Evolutionary conservation across 805 yeast species (phyloP).

Genomic region (Nakazawaea laoshanensis): DNA sequence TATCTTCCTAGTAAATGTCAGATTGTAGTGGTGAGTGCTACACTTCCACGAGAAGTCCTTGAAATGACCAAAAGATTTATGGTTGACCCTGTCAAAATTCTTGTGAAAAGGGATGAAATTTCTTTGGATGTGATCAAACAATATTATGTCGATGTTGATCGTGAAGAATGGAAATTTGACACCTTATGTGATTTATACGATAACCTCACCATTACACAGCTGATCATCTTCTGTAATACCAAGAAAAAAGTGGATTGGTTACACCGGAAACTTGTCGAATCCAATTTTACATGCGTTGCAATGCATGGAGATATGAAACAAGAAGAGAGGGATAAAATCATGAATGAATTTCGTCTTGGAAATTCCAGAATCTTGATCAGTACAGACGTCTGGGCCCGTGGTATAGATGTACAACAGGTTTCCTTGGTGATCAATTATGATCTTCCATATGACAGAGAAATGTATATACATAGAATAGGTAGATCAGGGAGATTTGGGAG

Average conservation of each 20-base stretch:
- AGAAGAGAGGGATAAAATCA: conserved; percentile 85
- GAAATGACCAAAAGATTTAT: conserved; percentile 88
- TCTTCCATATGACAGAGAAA: conserved; percentile 82
- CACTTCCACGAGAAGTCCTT: conserved; percentile 88
- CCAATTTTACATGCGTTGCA: conserved; percentile 85
- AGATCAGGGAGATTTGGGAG: conserved; percentile 98
- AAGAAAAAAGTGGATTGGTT: conserved; percentile 90
- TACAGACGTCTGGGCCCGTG: conserved; percentile 95
- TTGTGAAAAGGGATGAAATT: conserved; percentile 92
- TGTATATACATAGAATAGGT: conserved; percentile 96
- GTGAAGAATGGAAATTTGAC: conserved; percentile 92
- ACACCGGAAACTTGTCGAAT: conserved; percentile 60
- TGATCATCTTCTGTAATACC: conserved; percentile 96
- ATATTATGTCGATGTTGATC: conserved; percentile 81
- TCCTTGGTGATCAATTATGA: conserved; percentile 93
- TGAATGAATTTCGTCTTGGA: conserved; percentile 94
- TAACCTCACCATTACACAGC: conserved; percentile 91
- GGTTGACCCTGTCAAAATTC: conserved; percentile 89
- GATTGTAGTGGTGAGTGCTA: conserved; percentile 91
- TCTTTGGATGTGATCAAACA: conserved; percentile 95
- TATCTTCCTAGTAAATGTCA: conserved; percentile 84
- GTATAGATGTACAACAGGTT: conserved; percentile 96
- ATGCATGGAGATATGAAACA: conserved; percentile 97
- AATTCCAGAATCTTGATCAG: conserved; percentile 87
- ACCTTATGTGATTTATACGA: conserved; percentile 93